Conservation (phyloP, 2,329 filamentous ascomycete genomes). For the Aspergillus unguis region DNA sequence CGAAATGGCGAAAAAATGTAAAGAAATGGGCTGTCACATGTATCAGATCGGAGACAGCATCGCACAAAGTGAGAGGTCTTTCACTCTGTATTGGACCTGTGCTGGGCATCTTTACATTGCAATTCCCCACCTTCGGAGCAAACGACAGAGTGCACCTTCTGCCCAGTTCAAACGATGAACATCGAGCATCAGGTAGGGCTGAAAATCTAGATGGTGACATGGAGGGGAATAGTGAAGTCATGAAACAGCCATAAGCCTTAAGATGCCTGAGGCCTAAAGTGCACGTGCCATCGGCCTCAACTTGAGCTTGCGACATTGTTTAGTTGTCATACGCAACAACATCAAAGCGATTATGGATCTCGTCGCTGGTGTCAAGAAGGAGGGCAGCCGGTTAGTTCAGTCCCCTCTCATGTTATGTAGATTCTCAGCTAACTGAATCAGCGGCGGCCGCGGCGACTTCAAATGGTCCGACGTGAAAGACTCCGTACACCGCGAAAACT, state of each 20-base stretch:
- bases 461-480: constrained; percentile 92
- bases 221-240: constrained; percentile 20
- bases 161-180: not conserved
- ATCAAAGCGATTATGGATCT: constrained; percentile 69
- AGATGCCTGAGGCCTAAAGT: constrained; percentile 16
- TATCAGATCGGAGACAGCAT: constrained; percentile 17
- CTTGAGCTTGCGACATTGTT: constrained; percentile 3
- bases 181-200: not conserved
- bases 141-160: not conserved
- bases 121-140: not conserved
- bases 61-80: constrained; percentile 10
- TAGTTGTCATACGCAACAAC: not conserved
- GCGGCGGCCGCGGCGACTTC: constrained; percentile 87
- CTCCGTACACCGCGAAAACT: constrained; percentile 83
- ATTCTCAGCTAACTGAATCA: constrained; percentile 25
- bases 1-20: not conserved
- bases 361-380: constrained; percentile 87
- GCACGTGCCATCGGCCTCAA: constrained; percentile 21
- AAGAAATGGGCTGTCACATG: constrained; percentile 11
- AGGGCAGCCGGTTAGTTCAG: constrained; percentile 62
- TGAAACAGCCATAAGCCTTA: constrained; percentile 1
- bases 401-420: not conserved
- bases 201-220: not conserved
- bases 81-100: constrained; percentile 8
- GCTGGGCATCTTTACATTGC: constrained; percentile 7